Conservation (phyloP, 2,329 filamentous ascomycete species). For the Alternaria dauci region DNA sequence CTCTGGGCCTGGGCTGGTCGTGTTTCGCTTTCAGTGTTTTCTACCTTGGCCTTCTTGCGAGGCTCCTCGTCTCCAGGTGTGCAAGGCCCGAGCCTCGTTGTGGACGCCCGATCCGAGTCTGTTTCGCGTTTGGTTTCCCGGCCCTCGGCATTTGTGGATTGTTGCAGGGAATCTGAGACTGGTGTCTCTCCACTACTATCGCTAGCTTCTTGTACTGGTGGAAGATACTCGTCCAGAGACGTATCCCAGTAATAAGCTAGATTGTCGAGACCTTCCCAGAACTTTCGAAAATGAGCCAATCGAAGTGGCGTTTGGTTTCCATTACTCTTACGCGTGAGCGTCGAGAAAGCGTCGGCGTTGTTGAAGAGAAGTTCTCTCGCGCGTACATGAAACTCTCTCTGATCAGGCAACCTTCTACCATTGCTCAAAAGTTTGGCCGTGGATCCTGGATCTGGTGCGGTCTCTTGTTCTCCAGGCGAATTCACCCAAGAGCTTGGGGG, state of each 20-base stretch:
- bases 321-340: conserved; percentile 59
- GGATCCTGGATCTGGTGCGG: conserved; percentile 34
- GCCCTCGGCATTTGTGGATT: conserved; percentile 5
- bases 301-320: conserved; percentile 58
- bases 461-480: conserved; percentile 37
- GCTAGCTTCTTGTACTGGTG: conserved; percentile 31
- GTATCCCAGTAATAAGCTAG: conserved; percentile 71
- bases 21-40: conserved; percentile 30
- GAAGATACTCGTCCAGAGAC: conserved; percentile 64
- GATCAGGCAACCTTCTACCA: conserved; percentile 57
- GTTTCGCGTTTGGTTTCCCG: conserved; percentile 21
- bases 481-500: conserved; percentile 50
- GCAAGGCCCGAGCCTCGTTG: conserved; percentile 14
- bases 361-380: conserved; percentile 62
- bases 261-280: conserved; percentile 66
- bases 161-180: conserved; percentile 3
- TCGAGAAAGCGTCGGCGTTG: conserved; percentile 67
- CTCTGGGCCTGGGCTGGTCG: conserved; percentile 17
- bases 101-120: conserved; percentile 18
- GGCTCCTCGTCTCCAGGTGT: conserved; percentile 36
- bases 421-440: conserved; percentile 54
- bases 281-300: conserved; percentile 65
- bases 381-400: conserved; percentile 59
- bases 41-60: conserved; percentile 53
- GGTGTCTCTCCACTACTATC: conserved; percentile 7